Evolutionary conservation across 305 asterid genomes (phyloP), one percentile per base, ranked within the genome.

Genomic region (Euphrasia arctica): DNA sequence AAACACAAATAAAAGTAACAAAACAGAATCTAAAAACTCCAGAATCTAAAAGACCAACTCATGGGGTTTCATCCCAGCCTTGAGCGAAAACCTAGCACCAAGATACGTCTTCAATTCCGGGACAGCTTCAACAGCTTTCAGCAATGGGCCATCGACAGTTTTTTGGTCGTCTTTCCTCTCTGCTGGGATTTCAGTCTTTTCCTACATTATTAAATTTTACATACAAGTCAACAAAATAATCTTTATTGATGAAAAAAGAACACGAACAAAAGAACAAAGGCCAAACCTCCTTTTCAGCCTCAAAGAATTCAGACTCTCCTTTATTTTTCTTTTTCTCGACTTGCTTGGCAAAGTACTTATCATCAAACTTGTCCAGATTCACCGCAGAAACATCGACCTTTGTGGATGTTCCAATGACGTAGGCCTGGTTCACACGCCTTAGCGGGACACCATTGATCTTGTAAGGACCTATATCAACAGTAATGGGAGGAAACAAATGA

Each of bases 371-470:
- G 1, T 80, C 85, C 31, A 77, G 51, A 59, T 66, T 75, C 1
- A 75, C 81, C 0, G 88, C 90, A 55, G 83, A 64, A 39, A 83
- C 29, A 32, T 83, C 84, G 0, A 83, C 81, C 73, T 83, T 83
- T 2, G 95, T 84, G 59, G 91, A 80, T 4, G 95, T 87, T 32
- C 78, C 91, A 47, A 90, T 80, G 3, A 83, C 90, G 9, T 83
- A 90, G 14, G 89, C 79, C 71, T 85, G 95, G 73, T 90, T 90
- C 36, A 90, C 91, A 42, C 97, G 89, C 71, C 97, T 82, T 10
- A 90, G 70, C 31, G 97, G 97, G 11, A 90, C 97, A 50, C 97
- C 97, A 6, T 90, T 90, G 13, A 90, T 65, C 79, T 83, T 83
- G 82, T 76, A 89, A 1, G 97, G 97, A 18, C 97, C 91, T 89